Evolutionary conservation across 352 stramenopile species (phyloP).

Genomic region (Pythium sukuiense): DNA sequence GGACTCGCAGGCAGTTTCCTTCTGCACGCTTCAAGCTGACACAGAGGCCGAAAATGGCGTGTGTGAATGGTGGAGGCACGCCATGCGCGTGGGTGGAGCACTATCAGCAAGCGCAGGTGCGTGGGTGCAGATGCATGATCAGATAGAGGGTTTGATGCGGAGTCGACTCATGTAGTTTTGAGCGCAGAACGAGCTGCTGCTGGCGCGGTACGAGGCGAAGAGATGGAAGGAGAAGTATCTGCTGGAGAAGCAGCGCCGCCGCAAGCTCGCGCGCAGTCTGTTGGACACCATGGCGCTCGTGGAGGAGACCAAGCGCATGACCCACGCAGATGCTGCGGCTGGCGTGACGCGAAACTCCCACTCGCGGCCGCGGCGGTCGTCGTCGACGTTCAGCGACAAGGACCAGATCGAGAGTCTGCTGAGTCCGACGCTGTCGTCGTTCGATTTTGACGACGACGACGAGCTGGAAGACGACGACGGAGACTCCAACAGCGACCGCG

Average conservation of each 20-base stretch:
- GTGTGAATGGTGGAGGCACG: constrained; percentile 1
- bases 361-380: constrained; percentile 32
- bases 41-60: constrained; percentile 15
- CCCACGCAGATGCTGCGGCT: background rate
- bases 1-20: constrained; percentile 4
- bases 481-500: constrained; percentile 16
- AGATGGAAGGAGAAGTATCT: constrained; percentile 84
- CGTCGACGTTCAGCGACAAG: constrained; percentile 44
- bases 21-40: constrained; percentile 3
- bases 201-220: constrained; percentile 65
- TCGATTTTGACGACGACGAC: constrained; percentile 83
- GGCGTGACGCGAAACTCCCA: background rate
- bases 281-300: constrained; percentile 59
- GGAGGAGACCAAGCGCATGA: constrained; percentile 23
- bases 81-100: constrained; percentile 27
- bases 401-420: constrained; percentile 67
- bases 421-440: constrained; percentile 82
- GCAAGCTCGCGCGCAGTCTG: constrained; percentile 62
- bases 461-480: constrained; percentile 42
- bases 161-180: constrained; percentile 12
- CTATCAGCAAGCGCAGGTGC: constrained; percentile 28
- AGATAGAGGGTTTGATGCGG: background rate
- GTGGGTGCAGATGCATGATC: background rate
- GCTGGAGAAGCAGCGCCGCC: constrained; percentile 66
- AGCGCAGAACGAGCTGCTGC: constrained; percentile 55